Conservation (phyloP, 148 eudicot species). For the Camellia sinensis region DNA sequence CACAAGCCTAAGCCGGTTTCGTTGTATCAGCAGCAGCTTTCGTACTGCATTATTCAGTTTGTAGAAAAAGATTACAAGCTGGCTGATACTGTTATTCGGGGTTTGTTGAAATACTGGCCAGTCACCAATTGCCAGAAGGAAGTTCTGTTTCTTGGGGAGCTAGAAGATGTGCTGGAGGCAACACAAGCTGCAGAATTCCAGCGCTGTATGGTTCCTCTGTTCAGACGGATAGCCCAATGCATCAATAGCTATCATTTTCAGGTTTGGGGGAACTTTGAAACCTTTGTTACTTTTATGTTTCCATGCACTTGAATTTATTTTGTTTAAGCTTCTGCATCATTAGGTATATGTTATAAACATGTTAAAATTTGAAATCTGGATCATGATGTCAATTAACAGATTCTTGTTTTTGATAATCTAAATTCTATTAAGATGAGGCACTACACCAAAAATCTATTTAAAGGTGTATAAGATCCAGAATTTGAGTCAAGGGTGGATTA, state of each 20-base stretch:
- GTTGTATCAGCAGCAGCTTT: constrained; percentile 56
- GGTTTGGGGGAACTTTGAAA: constrained; percentile 34
- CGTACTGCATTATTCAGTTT: constrained; percentile 64
- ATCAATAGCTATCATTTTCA: constrained; percentile 74
- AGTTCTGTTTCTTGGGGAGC: constrained; percentile 59
- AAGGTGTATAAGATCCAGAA: too few relatives aligned
- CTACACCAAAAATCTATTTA: too few relatives aligned
- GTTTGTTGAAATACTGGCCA: constrained; percentile 69
- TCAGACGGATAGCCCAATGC: constrained; percentile 64
- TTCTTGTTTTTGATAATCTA: neutral
- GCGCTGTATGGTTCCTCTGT: constrained; percentile 56
- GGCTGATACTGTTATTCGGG: constrained; percentile 60
- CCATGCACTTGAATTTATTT: neutral
- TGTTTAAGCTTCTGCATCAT: neutral
- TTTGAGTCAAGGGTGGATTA: too few relatives aligned
- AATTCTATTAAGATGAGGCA: too few relatives aligned
- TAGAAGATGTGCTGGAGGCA: constrained; percentile 62
- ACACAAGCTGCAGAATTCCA: constrained; percentile 55
- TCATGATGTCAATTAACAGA: neutral
- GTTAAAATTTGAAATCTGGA: neutral
- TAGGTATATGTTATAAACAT: neutral
- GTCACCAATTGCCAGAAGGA: constrained; percentile 69
- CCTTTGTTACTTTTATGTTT: neutral
- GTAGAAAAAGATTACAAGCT: constrained; percentile 68
- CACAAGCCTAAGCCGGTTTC: constrained; percentile 60